A percentile compares a stretch with the other conserved stretches of the same genome.
Conservation (phyloP, 306 rosid species). For the Quercus suber region DNA sequence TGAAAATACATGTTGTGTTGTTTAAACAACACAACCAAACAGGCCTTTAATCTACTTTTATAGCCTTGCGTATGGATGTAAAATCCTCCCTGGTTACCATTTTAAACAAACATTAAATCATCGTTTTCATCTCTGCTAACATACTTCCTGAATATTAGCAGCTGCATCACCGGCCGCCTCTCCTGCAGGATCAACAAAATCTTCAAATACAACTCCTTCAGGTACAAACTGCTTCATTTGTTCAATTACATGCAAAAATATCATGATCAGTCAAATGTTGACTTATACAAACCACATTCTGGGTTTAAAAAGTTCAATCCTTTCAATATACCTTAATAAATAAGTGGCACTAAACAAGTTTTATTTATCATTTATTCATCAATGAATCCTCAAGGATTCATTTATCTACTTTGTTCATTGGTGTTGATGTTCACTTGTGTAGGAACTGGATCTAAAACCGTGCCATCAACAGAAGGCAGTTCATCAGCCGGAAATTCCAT, state of each 20-base stretch:
- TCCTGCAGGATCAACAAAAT: slow-evolving; percentile 52
- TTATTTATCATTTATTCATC: neutral
- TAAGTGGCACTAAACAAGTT: neutral
- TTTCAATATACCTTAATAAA: too few species aligned
- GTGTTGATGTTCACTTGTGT: slow-evolving; percentile 19
- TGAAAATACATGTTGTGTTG: too few species aligned
- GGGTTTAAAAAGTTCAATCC: neutral
- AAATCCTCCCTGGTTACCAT: neutral
- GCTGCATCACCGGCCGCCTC: slow-evolving; percentile 61
- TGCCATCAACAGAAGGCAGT: slow-evolving; percentile 46
- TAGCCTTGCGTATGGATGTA: neutral
- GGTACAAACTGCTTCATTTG: slow-evolving; percentile 32
- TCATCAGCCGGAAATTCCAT: slow-evolving; percentile 53
- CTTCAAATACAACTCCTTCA: slow-evolving; percentile 58
- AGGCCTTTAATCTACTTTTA: neutral
- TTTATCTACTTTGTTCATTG: neutral
- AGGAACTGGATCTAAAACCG: slow-evolving; percentile 58
- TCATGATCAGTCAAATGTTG: neutral
- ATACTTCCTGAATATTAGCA: slow-evolving; percentile 18
- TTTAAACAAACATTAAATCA: neutral
- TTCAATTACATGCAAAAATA: neutral
- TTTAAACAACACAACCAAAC: too few species aligned
- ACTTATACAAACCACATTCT: neutral
- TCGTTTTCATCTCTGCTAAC: slow-evolving; percentile 14
- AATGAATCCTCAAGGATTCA: neutral